A percentile compares a stretch with the other conserved stretches of the same genome.
Evolutionary conservation across 306 rosid species (phyloP).

Genomic region (Geum urbanum): DNA sequence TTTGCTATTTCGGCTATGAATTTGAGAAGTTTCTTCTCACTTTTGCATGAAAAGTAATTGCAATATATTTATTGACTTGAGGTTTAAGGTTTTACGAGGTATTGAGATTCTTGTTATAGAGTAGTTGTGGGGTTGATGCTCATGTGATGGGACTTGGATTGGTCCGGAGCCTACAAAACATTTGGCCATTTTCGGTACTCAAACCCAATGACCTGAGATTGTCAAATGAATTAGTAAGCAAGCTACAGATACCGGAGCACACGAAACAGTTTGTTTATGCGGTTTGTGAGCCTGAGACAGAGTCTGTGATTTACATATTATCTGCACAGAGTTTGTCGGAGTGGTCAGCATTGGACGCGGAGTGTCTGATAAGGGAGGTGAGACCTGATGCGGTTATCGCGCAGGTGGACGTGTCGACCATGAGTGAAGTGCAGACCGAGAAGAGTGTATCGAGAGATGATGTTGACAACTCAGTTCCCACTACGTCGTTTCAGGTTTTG

Average conservation of each 20-base stretch:
- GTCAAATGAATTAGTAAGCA: constrained; percentile 48
- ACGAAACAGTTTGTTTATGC: constrained; percentile 72
- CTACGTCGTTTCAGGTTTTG: constrained; percentile 59
- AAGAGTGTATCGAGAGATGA: constrained; percentile 25
- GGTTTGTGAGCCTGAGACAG: constrained; percentile 44
- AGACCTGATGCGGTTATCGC: constrained; percentile 73
- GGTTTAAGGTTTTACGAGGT: not conserved
- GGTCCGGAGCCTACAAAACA: constrained; percentile 42
- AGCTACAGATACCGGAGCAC: constrained; percentile 48
- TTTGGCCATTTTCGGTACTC: constrained; percentile 61
- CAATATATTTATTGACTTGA: not conserved
- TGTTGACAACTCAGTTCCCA: constrained; percentile 42
- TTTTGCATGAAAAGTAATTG: not conserved
- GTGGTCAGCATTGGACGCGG: constrained; percentile 55
- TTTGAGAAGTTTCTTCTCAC: not conserved
- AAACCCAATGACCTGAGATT: constrained; percentile 43
- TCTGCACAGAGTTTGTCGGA: constrained; percentile 60
- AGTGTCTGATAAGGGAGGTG: constrained; percentile 46
- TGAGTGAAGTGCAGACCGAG: constrained; percentile 32
- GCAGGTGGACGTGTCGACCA: constrained; percentile 39
- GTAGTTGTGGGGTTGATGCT: constrained; percentile 18
- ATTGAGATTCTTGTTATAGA: not conserved
- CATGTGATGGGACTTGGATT: constrained; percentile 49
- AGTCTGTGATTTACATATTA: constrained; percentile 58
- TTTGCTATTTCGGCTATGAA: constrained; percentile 9